phyloP scores from a whole-genome alignment of 1,284 basidiomycete species.

The Farysia itapuensis region DNA sequence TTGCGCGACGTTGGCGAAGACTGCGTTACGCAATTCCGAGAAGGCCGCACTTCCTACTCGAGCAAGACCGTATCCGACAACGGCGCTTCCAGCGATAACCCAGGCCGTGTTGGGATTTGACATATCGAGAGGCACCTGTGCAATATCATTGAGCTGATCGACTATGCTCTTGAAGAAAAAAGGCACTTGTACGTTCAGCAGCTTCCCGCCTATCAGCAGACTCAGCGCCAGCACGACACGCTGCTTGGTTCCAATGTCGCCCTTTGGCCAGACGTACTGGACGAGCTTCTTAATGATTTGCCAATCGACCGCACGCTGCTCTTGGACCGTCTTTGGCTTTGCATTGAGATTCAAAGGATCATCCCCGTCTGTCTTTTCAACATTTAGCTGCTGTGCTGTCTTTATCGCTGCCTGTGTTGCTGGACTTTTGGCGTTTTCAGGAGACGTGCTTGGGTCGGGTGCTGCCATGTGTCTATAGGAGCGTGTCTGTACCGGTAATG shows the following conservation, averaged over 20 bases:
- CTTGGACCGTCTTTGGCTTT: slow-evolving; percentile 23
- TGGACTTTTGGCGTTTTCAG: no score
- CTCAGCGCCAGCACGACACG: slow-evolving; percentile 82
- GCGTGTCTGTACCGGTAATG: background rate
- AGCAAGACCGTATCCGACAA: slow-evolving; percentile 89
- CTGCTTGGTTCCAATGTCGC: slow-evolving; percentile 64
- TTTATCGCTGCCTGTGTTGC: background rate
- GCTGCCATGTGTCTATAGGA: background rate
- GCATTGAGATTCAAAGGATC: slow-evolving; percentile 47
- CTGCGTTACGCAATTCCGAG: slow-evolving; percentile 88
- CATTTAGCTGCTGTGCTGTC: slow-evolving; percentile 1
- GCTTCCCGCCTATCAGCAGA: slow-evolving; percentile 81
- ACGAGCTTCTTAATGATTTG: slow-evolving; percentile 65
- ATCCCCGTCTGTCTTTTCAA: slow-evolving; percentile 21
- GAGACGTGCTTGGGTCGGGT: no score
- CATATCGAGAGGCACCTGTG: slow-evolving; percentile 66
- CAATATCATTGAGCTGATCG: slow-evolving; percentile 73
- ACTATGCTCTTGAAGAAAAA: slow-evolving; percentile 91
- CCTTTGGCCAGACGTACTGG: slow-evolving; percentile 67
- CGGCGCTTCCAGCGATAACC: slow-evolving; percentile 83
- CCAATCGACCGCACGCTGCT: slow-evolving; percentile 62
- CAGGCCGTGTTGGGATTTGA: slow-evolving; percentile 79
- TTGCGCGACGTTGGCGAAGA: slow-evolving; percentile 95
- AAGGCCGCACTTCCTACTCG: slow-evolving; percentile 86
- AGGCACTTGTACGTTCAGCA: slow-evolving; percentile 95